A percentile compares a stretch with the other conserved stretches of the same genome.
Evolutionary conservation across 139 green algal species (phyloP).

Genomic region (Tetraselmis chui): DNA sequence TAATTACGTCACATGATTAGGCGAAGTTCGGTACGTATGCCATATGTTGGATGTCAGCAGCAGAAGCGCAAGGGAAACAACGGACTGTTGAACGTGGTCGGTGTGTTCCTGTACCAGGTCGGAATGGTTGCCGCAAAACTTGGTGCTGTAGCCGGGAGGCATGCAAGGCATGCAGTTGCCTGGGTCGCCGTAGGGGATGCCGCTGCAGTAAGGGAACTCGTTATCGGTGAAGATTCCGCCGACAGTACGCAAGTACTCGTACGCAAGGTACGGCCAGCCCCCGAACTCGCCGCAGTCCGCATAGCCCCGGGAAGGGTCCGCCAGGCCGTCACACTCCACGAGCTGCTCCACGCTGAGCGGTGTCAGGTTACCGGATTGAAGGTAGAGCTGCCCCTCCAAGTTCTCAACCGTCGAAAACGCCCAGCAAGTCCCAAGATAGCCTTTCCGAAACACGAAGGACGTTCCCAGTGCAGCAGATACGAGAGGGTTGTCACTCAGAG

Average conservation of each 20-base stretch:
- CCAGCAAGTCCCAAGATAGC: constrained; percentile 4
- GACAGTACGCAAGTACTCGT: background rate
- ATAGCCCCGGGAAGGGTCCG: background rate
- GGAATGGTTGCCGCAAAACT: background rate
- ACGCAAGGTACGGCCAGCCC: constrained; percentile 11
- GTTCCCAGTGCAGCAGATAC: background rate
- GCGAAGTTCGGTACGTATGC: no score
- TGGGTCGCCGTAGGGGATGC: background rate
- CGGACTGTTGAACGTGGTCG: no score
- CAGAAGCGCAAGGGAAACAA: no score
- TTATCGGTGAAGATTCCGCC: background rate
- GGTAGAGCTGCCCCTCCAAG: background rate
- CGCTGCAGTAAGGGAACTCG: background rate
- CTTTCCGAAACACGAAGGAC: background rate
- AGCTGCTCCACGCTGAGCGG: constrained; percentile 5
- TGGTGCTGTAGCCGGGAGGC: background rate
- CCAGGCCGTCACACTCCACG: constrained; percentile 1
- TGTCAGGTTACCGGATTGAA: background rate
- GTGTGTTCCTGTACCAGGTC: background rate
- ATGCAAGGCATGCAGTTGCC: background rate
- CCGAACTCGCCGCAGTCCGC: constrained; percentile 9
- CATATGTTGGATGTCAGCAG: no score
- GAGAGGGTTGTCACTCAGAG: no score
- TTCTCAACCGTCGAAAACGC: constrained; percentile 4
- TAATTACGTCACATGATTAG: no score